Conservation (phyloP, 1,284 basidiomycete species). For the Cutaneotrichosporon sp. region DNA sequence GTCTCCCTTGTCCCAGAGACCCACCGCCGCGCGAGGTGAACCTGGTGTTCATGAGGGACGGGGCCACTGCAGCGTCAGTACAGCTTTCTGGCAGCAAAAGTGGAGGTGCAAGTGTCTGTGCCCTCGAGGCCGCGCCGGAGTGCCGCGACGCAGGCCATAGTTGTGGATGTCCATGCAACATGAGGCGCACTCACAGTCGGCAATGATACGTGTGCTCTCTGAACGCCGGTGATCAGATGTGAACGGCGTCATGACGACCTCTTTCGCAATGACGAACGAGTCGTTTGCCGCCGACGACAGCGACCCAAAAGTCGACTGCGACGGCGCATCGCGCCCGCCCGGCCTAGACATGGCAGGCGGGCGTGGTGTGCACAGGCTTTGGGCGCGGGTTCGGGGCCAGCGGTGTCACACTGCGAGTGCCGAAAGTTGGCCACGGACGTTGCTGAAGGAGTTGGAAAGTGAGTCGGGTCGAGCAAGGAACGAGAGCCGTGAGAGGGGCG, state of each 20-base stretch:
- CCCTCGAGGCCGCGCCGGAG: no score
- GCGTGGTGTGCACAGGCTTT: neutral
- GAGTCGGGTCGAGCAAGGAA: neutral
- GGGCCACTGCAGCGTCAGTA: conserved; percentile 60
- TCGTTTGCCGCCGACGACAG: conserved; percentile 25
- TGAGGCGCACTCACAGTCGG: conserved; percentile 39
- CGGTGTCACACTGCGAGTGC: no score
- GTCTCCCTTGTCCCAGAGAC: neutral
- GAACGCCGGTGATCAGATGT: conserved; percentile 37
- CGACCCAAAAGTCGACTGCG: conserved; percentile 21
- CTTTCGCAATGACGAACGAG: conserved; percentile 41
- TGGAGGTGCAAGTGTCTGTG: no score
- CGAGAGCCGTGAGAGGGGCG: neutral
- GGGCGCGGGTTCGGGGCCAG: no score
- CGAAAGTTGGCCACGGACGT: no score
- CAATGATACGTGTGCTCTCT: conserved; percentile 43
- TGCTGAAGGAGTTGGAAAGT: neutral
- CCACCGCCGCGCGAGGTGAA: neutral
- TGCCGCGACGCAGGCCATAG: no score
- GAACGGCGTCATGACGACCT: conserved; percentile 44
- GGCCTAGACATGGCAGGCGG: conserved; percentile 1
- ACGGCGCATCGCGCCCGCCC: neutral
- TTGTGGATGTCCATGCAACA: no score
- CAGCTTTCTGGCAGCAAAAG: neutral
- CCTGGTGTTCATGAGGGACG: conserved; percentile 76